Evolutionary conservation across 805 yeast species (phyloP).

Genomic region (Metschnikowia gelsemii): DNA sequence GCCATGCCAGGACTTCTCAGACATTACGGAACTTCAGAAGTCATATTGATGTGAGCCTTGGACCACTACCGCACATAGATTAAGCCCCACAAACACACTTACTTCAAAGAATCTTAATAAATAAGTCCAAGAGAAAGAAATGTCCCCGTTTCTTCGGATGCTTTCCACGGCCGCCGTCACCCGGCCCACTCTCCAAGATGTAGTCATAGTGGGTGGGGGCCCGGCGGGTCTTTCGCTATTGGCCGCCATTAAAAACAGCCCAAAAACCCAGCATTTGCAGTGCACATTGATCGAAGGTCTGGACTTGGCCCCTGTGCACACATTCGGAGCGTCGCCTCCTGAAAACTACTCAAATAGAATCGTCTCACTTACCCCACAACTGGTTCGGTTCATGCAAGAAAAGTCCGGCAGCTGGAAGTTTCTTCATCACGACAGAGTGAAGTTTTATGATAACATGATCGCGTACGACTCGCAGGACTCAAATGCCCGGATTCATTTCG

Average conservation of each 20-base stretch:
- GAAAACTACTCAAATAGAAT: slow-evolving; percentile 72
- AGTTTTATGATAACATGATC: slow-evolving; percentile 74
- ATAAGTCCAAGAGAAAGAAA: no score
- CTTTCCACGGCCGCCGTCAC: slow-evolving; percentile 15
- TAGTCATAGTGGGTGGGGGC: slow-evolving; percentile 93
- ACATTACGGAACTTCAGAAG: no score
- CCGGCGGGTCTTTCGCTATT: slow-evolving; percentile 93
- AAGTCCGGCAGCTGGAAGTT: slow-evolving; percentile 75
- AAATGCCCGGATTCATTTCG: slow-evolving; percentile 69
- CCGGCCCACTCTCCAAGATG: slow-evolving; percentile 45
- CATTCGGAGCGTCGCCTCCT: slow-evolving; percentile 47
- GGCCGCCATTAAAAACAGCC: slow-evolving; percentile 72
- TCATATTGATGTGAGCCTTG: no score
- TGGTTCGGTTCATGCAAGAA: slow-evolving; percentile 58
- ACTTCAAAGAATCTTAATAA: no score
- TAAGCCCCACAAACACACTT: no score
- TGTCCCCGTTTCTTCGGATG: slow-evolving; percentile 13
- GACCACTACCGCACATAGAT: no score
- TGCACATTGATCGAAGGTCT: slow-evolving; percentile 76
- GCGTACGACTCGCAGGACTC: slow-evolving; percentile 80
- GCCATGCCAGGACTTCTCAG: no score
- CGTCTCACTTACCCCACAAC: slow-evolving; percentile 80
- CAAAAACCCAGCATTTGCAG: slow-evolving; percentile 55
- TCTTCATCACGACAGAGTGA: slow-evolving; percentile 67
- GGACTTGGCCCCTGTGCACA: slow-evolving; percentile 50